Percentiles rank a stretch among this genome's conserved stretches.
Conservation (phyloP, 768 basidiomycete species). For the Boletus sp. region DNA sequence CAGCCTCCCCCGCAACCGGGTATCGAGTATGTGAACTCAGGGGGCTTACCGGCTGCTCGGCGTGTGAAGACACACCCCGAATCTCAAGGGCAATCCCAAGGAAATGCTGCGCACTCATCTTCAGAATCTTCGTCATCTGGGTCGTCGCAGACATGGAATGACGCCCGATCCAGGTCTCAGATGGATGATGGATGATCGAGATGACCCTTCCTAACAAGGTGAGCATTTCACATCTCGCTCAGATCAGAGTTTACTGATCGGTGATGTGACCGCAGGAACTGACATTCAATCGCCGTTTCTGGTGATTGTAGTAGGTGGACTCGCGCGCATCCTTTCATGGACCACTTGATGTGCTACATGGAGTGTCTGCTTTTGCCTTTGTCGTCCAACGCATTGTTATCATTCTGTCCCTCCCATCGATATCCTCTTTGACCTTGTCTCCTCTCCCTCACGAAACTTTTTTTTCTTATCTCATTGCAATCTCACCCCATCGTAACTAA, state of each 20-base stretch:
- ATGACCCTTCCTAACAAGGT: slow-evolving; percentile 1
- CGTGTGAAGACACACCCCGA: slow-evolving; percentile 5
- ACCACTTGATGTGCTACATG: slow-evolving; percentile 1
- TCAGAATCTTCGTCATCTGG: slow-evolving; percentile 18
- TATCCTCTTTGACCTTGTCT: no score
- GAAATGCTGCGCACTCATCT: background rate
- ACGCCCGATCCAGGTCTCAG: slow-evolving; percentile 8
- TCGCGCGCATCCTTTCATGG: background rate
- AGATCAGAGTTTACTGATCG: background rate
- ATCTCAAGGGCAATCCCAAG: slow-evolving; percentile 3
- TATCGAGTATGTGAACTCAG: slow-evolving; percentile 14
- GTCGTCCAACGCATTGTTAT: background rate
- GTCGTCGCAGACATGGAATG: slow-evolving; percentile 22
- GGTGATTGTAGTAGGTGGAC: background rate
- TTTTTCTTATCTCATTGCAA: background rate
- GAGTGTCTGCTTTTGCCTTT: background rate
- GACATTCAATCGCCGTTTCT: background rate
- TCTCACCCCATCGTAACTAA: background rate
- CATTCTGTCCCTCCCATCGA: background rate
- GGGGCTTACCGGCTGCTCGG: slow-evolving; percentile 7
- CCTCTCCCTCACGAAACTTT: background rate
- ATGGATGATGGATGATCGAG: slow-evolving; percentile 4
- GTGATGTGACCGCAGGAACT: background rate
- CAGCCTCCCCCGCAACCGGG: slow-evolving; percentile 11
- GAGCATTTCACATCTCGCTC: background rate